Percentiles rank a stretch among this genome's conserved stretches.
Evolutionary conservation across 805 yeast species (phyloP).

Genomic region (Sugiyamaella chiloensis): DNA sequence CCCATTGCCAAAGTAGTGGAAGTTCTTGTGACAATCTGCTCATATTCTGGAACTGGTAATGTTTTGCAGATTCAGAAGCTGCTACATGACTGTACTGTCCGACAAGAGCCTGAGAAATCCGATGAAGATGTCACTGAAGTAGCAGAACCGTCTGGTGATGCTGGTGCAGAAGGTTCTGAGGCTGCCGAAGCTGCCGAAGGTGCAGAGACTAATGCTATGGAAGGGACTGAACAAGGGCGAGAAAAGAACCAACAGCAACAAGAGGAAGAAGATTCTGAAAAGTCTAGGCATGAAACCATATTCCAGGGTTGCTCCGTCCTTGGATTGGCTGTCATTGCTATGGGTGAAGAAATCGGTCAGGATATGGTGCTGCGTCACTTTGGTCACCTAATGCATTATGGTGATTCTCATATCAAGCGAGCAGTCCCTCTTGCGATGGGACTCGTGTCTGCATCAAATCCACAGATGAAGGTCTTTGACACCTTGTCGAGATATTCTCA

Average conservation of each 20-base stretch:
- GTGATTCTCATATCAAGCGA: slow-evolving; percentile 83
- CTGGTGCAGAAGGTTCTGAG: slow-evolving; percentile 30
- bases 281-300: slow-evolving; percentile 46
- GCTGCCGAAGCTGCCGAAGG: slow-evolving; percentile 21
- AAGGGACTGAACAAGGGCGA: too few species aligned
- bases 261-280: slow-evolving; percentile 25
- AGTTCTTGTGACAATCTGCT: slow-evolving; percentile 86
- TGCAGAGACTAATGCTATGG: slow-evolving; percentile 9
- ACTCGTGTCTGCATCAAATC: slow-evolving; percentile 84
- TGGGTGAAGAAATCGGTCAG: slow-evolving; percentile 98
- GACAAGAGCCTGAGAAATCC: slow-evolving; percentile 61
- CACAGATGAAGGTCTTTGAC: slow-evolving; percentile 96
- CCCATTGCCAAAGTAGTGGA: slow-evolving; percentile 87
- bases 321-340: slow-evolving; percentile 89
- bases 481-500: slow-evolving; percentile 94
- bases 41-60: slow-evolving; percentile 97
- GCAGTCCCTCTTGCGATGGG: slow-evolving; percentile 99
- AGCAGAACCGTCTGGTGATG: slow-evolving; percentile 21
- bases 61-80: slow-evolving; percentile 90
- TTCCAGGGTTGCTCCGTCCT: slow-evolving; percentile 87
- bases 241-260: slow-evolving; percentile 4
- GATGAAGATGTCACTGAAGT: slow-evolving; percentile 39
- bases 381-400: slow-evolving; percentile 97
- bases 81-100: slow-evolving; percentile 75
- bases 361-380: slow-evolving; percentile 97